Base-by-base conservation (phyloP, 1,139 yeast species). In the Diutina sp. region DNA sequence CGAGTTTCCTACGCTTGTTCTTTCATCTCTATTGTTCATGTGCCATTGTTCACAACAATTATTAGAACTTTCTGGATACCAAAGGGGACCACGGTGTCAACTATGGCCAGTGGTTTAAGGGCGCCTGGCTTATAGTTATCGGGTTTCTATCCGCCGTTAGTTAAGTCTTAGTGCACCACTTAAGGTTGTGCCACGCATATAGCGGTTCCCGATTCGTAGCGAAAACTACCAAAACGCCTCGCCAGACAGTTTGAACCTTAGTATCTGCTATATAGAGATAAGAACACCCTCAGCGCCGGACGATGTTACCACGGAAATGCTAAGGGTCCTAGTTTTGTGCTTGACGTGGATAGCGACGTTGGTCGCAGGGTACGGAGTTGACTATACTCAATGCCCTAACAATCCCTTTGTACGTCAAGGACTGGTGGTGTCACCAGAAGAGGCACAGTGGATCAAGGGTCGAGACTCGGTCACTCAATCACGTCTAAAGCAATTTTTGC, bases 401-500 rank as follows among this genome's bases (percentile, higher is more conserved):
- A 29, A 50, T 14, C 21, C 35, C 18, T 25, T 47, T 6, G 44
- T 50, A 6, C 41, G 53, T 1, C 32, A 16, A 6, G 53, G 53
- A n/a, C 29, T 16, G 29, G 25, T 18, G 7, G 41, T 50, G 11
- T 50, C 53, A 8, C 25, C 14, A 2, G 28, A 50, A 8, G 53
- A 50, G 11, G 6, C 28, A 4, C 7, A n/a, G 8, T 50, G 53
- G 53, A 60, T 75, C 7, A 30, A 55, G 9, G 55, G 61, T 1
- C 61, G 78, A 56, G 69, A 67, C 18, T 68, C 58, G 4, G 60
- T 63, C 18, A 73, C 78, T 18, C 73, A 73, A 58, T 55, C 64
- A 6, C 67, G 71, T 47, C 62, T 75, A 60, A 64, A 67, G 3
- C 61, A 64, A 12, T 75, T 73, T 59, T 65, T 75, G 46, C 69